phyloP scores from a whole-genome alignment of 2,329 filamentous ascomycete species.

The Xylariaceae sp. region DNA sequence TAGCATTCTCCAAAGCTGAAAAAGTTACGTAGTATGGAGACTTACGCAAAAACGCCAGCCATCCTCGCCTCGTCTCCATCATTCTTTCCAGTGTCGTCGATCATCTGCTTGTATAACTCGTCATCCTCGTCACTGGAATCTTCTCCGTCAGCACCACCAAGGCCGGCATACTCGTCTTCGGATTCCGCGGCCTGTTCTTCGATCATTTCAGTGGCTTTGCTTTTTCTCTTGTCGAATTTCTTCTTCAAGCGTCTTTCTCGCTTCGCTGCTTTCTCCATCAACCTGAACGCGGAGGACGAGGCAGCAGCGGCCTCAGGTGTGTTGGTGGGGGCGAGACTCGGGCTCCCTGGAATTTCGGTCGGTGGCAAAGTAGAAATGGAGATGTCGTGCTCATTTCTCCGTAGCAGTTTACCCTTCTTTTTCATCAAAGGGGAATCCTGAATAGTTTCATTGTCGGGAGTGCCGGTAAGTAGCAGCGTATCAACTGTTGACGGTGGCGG shows the following conservation, averaged over 20 bases:
- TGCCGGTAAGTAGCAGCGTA: conserved; percentile 55
- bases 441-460: conserved; percentile 35
- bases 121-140: conserved; percentile 71
- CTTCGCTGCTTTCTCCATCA: conserved; percentile 64
- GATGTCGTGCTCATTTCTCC: conserved; percentile 18
- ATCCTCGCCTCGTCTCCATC: conserved; percentile 76
- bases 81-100: conserved; percentile 76
- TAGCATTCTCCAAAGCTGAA: conserved; percentile 4
- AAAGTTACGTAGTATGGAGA: conserved; percentile 23
- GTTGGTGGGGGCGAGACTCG: conserved; percentile 31
- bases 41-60: conserved; percentile 85
- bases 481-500: conserved; percentile 66
- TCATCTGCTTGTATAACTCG: conserved; percentile 75
- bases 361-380: conserved; percentile 38
- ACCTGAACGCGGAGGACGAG: conserved; percentile 55
- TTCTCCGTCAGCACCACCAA: conserved; percentile 87
- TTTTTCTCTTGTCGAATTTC: conserved; percentile 78
- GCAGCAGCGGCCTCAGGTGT: conserved; percentile 25
- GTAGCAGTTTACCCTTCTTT: conserved; percentile 51
- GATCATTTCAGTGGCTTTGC: conserved; percentile 80
- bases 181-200: conserved; percentile 96
- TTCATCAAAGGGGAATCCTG: conserved; percentile 64
- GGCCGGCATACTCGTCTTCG: conserved; percentile 93
- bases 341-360: conserved; percentile 33
- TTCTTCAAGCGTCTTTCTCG: conserved; percentile 49